Percentiles rank a stretch among this genome's conserved stretches.
phyloP scores from a whole-genome alignment of 257 asterid genomes.

The Nicotiana tomentosiformis region DNA sequence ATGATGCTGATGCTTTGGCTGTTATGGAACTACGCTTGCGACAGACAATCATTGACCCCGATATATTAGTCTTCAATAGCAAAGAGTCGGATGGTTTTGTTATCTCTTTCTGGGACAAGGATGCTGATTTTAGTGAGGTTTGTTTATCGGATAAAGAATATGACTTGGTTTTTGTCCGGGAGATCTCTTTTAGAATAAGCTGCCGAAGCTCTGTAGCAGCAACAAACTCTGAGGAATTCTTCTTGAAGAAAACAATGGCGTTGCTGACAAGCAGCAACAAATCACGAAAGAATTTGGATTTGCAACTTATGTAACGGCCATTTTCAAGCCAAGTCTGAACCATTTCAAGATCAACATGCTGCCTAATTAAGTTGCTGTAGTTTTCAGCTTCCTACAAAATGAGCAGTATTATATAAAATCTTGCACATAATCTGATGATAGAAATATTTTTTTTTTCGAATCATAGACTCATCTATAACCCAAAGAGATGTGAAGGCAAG shows the following conservation, averaged over 20 bases:
- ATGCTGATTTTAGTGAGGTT: conserved; percentile 36
- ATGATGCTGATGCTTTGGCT: conserved; percentile 42
- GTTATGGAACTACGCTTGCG: conserved; percentile 70
- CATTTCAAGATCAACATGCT: conserved; percentile 50
- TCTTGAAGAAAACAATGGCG: conserved; percentile 54
- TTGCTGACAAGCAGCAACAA: conserved; percentile 59
- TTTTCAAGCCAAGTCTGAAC: conserved; percentile 45
- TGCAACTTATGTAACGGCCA: conserved; percentile 42
- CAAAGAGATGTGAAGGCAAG: background rate
- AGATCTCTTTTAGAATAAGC: conserved; percentile 35
- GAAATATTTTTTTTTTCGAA: no score
- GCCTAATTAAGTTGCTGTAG: conserved; percentile 40
- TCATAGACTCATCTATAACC: no score
- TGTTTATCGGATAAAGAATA: conserved; percentile 53
- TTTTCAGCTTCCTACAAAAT: conserved; percentile 41
- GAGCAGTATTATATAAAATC: background rate
- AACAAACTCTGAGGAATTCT: conserved; percentile 35
- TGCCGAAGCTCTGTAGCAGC: conserved; percentile 50
- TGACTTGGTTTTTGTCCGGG: conserved; percentile 32
- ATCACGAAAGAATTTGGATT: conserved; percentile 58
- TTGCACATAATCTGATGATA: no score
- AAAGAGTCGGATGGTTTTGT: conserved; percentile 37
- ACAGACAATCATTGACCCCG: conserved; percentile 53
- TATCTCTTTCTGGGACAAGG: conserved; percentile 39
- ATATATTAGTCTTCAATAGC: conserved; percentile 45